Evolutionary conservation across 352 stramenopile genomes (phyloP).

Genomic region (Globisporangium iwayamae): DNA sequence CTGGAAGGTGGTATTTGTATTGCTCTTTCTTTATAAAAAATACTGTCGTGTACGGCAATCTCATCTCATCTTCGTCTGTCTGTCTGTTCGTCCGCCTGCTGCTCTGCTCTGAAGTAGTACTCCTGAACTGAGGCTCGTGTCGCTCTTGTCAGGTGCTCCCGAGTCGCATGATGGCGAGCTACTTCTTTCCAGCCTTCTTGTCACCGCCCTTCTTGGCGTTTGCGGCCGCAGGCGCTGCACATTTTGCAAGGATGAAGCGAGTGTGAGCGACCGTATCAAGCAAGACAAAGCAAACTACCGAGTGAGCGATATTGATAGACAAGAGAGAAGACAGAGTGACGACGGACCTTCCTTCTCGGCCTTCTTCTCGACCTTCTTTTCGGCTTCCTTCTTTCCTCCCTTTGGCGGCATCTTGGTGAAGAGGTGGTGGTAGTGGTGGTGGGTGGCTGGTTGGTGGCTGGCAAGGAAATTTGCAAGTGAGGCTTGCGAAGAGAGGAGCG

Average conservation of each 20-base stretch:
- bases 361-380: constrained; percentile 29
- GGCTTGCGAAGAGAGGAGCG: background rate
- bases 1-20: constrained; percentile 5
- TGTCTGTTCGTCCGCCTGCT: background rate
- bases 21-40: constrained; percentile 10
- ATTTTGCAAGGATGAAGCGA: background rate
- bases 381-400: constrained; percentile 20
- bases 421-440: background rate
- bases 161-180: background rate
- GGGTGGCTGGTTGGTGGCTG: background rate
- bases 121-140: background rate
- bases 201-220: constrained; percentile 30
- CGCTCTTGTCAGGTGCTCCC: background rate
- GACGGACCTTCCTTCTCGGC: constrained; percentile 21
- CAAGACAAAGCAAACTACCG: background rate
- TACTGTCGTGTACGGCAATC: constrained; percentile 1
- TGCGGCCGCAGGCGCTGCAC: constrained; percentile 2
- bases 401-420: constrained; percentile 14
- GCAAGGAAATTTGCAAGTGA: constrained; percentile 3
- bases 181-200: constrained; percentile 48
- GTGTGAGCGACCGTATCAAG: background rate
- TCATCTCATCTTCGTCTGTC: background rate
- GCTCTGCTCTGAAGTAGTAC: background rate
- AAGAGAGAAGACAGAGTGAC: too few species aligned
- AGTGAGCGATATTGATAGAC: background rate